Evolutionary conservation across 176 grass and related monocot species (phyloP), one percentile per base, ranked within the genome.

Genomic region (Alopecurus myosuroides): DNA sequence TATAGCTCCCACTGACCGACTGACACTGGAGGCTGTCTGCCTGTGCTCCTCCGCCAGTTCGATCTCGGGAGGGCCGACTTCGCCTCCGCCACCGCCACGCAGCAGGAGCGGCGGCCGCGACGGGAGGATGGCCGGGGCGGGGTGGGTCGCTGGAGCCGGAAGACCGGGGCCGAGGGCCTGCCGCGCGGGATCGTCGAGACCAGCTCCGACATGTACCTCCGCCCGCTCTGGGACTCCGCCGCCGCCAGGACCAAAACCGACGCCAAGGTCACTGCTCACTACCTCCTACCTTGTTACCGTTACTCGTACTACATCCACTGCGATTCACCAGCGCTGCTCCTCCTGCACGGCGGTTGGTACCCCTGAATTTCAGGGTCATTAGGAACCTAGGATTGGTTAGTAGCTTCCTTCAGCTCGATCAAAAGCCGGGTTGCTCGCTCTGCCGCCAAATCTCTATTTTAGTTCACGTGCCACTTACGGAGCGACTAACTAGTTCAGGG

Each of bases 121-220:
- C 11, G 37, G 36, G 64, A 2, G 55, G 0, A 4, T 11, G 28
- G 28, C 57, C 28, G 60, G 29, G 30, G n/a, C 3, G 64, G 33
- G 13, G 41, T 23, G 13, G 15, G 4, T 8, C 61, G 62, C 42
- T 87, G 88, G 92, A 71, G 74, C 31, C 37, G 75, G 78, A 85
- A 30, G 79, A 76, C 78, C 17, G 82, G 61, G 65, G 79, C 92
- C 23, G 83, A 91, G 29, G 91, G 87, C 64, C 66, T 98, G 82
- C 95, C 95, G 14, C 91, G 87, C 30, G 95, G 95, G 65, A 95
- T 98, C 26, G 86, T 98, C 22, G 46, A 94, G 11, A 75, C 88
- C 77, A 82, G 88, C 66, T 94, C 95, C 23, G 90, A 98, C 89
- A 88, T 98, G 88, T 89, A 89, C 63, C 79, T 98, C 75, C 94